phyloP scores from a whole-genome alignment of 2,329 filamentous ascomycete genomes.

The Aspergillus candidus region DNA sequence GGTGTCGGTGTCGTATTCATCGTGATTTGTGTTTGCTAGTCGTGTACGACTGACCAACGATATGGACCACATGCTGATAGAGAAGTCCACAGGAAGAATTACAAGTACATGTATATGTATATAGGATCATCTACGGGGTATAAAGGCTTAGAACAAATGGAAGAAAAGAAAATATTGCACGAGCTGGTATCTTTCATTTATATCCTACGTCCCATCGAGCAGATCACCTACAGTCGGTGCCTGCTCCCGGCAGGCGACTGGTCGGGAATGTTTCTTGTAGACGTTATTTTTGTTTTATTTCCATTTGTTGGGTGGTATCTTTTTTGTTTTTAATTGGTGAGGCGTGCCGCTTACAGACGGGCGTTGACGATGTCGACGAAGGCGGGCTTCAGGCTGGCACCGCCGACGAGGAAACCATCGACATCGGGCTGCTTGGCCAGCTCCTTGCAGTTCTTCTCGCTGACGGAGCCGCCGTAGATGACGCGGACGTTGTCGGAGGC shows the following conservation, averaged over 20 bases:
- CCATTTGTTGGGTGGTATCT: neutral
- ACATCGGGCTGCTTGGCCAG: constrained; percentile 90
- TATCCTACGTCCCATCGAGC: too few species aligned
- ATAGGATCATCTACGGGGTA: neutral
- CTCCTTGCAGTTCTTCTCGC: constrained; percentile 95
- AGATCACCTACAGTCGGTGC: too few species aligned
- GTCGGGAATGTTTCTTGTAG: too few species aligned
- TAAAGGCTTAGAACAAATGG: too few species aligned
- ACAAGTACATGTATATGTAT: constrained; percentile 5
- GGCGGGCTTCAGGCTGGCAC: constrained; percentile 93
- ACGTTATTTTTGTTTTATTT: too few species aligned
- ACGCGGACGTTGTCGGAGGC: constrained; percentile 84
- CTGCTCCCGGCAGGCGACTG: too few species aligned
- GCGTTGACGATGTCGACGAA: constrained; percentile 70
- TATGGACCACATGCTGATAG: neutral
- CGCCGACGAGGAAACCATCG: constrained; percentile 95
- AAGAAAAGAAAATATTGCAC: too few species aligned
- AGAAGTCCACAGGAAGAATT: too few species aligned
- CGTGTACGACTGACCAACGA: neutral
- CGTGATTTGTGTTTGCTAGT: constrained; percentile 18
- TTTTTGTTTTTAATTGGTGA: constrained; percentile 1
- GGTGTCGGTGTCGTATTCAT: constrained; percentile 39
- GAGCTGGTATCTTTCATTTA: too few species aligned
- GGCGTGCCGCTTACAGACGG: constrained; percentile 37
- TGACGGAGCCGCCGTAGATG: constrained; percentile 94